Evolutionary conservation across 306 rosid genomes (phyloP).

Genomic region (Lotus japonicus): DNA sequence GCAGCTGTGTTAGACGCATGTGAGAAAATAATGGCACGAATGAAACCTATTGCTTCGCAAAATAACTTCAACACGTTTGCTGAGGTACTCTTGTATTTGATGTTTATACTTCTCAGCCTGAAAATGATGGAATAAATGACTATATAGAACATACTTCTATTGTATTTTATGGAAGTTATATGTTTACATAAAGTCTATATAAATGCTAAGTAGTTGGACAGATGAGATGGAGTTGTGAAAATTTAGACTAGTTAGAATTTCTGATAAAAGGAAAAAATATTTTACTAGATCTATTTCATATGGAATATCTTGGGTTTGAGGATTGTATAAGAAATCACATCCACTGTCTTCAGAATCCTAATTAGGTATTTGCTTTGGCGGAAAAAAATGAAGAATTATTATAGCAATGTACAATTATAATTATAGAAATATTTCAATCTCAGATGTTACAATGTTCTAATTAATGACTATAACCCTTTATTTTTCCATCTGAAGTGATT

Average conservation of each 20-base stretch:
- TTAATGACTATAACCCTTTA: neutral
- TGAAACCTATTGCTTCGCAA: slow-evolving; percentile 72
- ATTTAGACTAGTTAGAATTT: neutral
- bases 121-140: slow-evolving; percentile 6
- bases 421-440: neutral
- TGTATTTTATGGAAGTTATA: slow-evolving; percentile 10
- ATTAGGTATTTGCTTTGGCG: neutral
- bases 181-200: neutral
- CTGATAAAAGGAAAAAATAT: neutral
- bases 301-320: neutral
- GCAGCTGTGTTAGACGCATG: slow-evolving; percentile 96
- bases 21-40: slow-evolving; percentile 76
- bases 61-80: slow-evolving; percentile 60
- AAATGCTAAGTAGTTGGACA: neutral
- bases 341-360: slow-evolving; percentile 1
- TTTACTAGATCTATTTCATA: neutral
- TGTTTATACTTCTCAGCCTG: slow-evolving; percentile 9
- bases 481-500: neutral
- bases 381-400: neutral
- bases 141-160: neutral
- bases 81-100: slow-evolving; percentile 40
- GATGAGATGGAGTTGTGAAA: slow-evolving; percentile 1
- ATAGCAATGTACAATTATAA: neutral
- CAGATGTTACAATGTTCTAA: neutral
- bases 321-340: neutral